phyloP scores from a whole-genome alignment of 139 green algal genomes.

The Chlorella ohadii region DNA sequence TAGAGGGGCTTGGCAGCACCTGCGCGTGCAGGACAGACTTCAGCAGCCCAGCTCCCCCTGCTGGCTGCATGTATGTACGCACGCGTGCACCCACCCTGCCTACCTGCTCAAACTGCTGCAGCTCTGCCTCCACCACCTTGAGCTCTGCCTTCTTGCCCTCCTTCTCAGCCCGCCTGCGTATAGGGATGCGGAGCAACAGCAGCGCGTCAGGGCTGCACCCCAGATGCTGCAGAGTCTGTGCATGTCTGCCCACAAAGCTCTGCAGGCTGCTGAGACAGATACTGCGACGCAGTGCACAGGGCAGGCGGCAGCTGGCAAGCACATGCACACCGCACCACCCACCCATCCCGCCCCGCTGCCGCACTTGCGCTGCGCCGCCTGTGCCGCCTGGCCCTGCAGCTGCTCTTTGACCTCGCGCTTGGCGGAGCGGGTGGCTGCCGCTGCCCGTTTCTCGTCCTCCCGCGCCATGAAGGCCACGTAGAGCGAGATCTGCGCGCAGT shows the following conservation, averaged over 20 bases:
- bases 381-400: not conserved
- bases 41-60: not conserved
- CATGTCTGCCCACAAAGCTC: too few relatives aligned
- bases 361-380: conserved; percentile 16
- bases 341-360: not conserved
- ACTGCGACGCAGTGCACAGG: too few relatives aligned
- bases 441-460: conserved; percentile 10
- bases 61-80: too few relatives aligned
- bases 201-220: too few relatives aligned
- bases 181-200: too few relatives aligned
- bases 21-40: too few relatives aligned
- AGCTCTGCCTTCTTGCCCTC: conserved; percentile 25
- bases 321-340: not conserved
- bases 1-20: not conserved
- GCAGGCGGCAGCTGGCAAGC: too few relatives aligned
- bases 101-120: conserved; percentile 25
- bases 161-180: conserved; percentile 15
- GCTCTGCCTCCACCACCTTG: not conserved
- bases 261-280: too few relatives aligned
- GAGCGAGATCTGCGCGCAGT: not conserved
- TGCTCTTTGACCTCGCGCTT: not conserved
- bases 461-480: conserved; percentile 31
- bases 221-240: too few relatives aligned
- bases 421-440: not conserved
- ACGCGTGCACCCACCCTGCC: not conserved